phyloP scores from a whole-genome alignment of 371 early-diverging fungal species.

The Apophysomyces variabilis region DNA sequence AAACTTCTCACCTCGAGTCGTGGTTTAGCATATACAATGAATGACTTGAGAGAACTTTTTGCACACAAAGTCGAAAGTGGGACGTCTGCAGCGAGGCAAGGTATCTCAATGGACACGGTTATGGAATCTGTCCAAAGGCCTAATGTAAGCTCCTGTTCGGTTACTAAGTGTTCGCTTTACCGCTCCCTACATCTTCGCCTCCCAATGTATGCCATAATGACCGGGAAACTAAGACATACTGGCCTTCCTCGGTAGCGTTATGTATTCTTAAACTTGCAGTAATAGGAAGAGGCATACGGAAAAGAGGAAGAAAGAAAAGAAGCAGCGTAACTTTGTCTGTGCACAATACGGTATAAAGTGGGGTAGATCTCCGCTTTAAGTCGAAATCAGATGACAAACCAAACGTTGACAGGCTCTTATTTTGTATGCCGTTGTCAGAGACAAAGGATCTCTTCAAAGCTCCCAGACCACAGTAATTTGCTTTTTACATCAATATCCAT shows the following conservation, averaged over 20 bases:
- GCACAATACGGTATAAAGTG: background rate
- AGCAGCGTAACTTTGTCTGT: slow-evolving; percentile 8
- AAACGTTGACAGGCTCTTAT: background rate
- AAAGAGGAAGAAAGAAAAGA: slow-evolving; percentile 3
- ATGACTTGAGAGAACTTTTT: slow-evolving; percentile 10
- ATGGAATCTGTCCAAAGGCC: slow-evolving; percentile 1
- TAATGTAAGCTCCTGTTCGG: background rate
- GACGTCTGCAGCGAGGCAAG: slow-evolving; percentile 14
- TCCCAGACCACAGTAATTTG: no score
- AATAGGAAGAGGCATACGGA: slow-evolving; percentile 18
- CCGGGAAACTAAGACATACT: slow-evolving; percentile 19
- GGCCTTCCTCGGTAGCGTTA: slow-evolving; percentile 14
- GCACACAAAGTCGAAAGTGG: slow-evolving; percentile 9
- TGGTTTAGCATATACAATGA: slow-evolving; percentile 20
- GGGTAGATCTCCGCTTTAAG: slow-evolving; percentile 9
- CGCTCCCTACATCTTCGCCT: background rate
- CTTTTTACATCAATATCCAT: no score
- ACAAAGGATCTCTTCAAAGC: no score
- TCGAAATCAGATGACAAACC: slow-evolving; percentile 11
- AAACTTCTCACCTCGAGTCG: background rate
- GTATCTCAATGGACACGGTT: slow-evolving; percentile 23
- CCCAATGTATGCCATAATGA: slow-evolving; percentile 21
- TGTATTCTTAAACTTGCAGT: slow-evolving; percentile 20
- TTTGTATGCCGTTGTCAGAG: background rate
- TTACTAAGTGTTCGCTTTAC: background rate